Base-by-base conservation (phyloP, 2,329 filamentous ascomycete genomes). In the Lasiodiplodia sp. region DNA sequence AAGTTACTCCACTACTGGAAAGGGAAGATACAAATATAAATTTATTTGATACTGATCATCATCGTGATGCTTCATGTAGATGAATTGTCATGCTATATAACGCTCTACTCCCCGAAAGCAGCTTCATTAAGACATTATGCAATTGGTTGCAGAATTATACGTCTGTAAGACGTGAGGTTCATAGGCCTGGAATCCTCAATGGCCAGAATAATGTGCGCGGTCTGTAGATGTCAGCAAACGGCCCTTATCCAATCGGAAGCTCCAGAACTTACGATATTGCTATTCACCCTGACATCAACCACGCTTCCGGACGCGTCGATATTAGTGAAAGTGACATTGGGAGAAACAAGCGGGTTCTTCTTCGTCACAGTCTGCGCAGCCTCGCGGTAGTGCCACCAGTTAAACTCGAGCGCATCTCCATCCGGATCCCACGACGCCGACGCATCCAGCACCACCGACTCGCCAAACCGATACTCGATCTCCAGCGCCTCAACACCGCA, bases 301-400 rank as follows among this genome's bases (percentile, higher is more conserved):
- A 57, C 44, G 21, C 62, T 66, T n/a, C 55, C 49, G 25, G 37
- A 28, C 4, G 38, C 44, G 14, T 52, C 47, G 18, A 69, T 2
- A 6, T 63, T 60, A 8, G 44, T 31, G 49, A 69, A 64, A 8
- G 55, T 67, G 28, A 70, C 67, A 47, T 57, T 67, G 3, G 51
- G 34, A 12, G 63, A 66, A 14, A 66, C 51, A 40, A 38, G 34
- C 11, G 47, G 34, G 21, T 66, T 49, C 34, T 16, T 16, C 12
- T 52, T 37, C 16, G 38, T 40, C 31, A 56, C 53, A 0, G 53
- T 56, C 18, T 56, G 53, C 1, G 37, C 37, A 14, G 52, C 51
- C 5, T 71, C 69, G 14, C 69, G 55, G 55, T 73, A 73, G 23
- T 73, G 70, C 8, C 64, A 72, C 71, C 72, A 74, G n/a, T 66